Evolutionary conservation across 345 rosid genomes (phyloP).

Genomic region (Raphanus sativus): DNA sequence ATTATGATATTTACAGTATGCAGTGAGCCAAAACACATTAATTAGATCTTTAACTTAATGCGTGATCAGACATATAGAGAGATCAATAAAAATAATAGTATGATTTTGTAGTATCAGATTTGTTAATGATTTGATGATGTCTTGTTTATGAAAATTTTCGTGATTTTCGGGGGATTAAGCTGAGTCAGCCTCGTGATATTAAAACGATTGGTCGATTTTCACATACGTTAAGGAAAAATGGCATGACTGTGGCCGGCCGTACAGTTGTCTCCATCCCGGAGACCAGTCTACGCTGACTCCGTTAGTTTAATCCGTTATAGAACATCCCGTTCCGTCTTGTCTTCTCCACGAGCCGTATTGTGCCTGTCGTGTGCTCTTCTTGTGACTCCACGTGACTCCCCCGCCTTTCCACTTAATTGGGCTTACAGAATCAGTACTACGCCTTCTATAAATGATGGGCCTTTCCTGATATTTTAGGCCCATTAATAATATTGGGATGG

Average conservation of each 20-base stretch:
- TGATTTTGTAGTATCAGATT: not conserved
- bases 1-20: not conserved
- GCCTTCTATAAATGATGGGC: not conserved
- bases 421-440: not conserved
- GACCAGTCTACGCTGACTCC: conserved; percentile 33
- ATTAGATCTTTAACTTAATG: not conserved
- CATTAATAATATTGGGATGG: not conserved
- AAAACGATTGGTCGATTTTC: conserved; percentile 9
- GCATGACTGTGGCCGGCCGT: conserved; percentile 39
- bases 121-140: not conserved
- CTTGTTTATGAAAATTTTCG: not conserved
- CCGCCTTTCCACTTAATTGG: not conserved
- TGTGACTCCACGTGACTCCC: conserved; percentile 9
- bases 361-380: conserved; percentile 23
- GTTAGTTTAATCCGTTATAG: conserved; percentile 32
- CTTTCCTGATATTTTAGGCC: not conserved
- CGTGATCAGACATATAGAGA: not conserved
- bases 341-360: conserved; percentile 24
- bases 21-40: conserved; percentile 1
- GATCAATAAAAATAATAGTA: not conserved
- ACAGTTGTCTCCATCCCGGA: conserved; percentile 21
- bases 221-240: not conserved
- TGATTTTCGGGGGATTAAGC: conserved; percentile 24
- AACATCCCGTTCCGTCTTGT: conserved; percentile 26
- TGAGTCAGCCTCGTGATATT: conserved; percentile 27